Percentiles rank a stretch among this genome's conserved stretches.
Conservation (phyloP, 139 green algal species). For the Chlamydomonas eustigma region DNA sequence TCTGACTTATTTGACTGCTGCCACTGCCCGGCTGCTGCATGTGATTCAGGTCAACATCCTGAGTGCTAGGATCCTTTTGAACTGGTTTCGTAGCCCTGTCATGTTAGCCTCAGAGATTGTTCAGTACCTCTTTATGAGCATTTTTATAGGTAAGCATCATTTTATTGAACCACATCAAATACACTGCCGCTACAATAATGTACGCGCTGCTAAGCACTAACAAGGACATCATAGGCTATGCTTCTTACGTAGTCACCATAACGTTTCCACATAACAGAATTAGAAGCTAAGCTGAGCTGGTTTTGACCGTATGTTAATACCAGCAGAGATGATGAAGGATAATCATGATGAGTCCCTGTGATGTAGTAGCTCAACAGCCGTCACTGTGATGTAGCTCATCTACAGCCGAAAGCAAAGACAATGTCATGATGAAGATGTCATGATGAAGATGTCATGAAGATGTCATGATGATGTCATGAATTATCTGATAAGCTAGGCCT, state of each 20-base stretch:
- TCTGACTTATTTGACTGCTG: no score
- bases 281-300: not conserved
- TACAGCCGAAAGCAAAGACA: no score
- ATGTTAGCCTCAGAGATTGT: conserved; percentile 31
- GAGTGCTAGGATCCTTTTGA: conserved; percentile 4
- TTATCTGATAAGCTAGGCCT: no score
- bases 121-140: conserved; percentile 29
- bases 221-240: no score
- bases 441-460: no score
- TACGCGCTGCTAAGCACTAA: not conserved
- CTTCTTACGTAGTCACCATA: not conserved
- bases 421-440: no score
- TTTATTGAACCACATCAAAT: not conserved
- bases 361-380: no score
- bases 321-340: no score
- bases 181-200: not conserved
- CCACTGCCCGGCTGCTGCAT: no score
- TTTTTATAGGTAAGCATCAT: conserved; percentile 25
- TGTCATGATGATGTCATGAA: no score
- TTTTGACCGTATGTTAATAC: not conserved
- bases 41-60: conserved; percentile 22
- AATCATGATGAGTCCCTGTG: no score
- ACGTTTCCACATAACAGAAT: not conserved
- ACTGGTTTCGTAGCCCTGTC: conserved; percentile 32
- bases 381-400: no score